Conservation (phyloP, 202 grass and related monocot species). For the Setaria italica region DNA sequence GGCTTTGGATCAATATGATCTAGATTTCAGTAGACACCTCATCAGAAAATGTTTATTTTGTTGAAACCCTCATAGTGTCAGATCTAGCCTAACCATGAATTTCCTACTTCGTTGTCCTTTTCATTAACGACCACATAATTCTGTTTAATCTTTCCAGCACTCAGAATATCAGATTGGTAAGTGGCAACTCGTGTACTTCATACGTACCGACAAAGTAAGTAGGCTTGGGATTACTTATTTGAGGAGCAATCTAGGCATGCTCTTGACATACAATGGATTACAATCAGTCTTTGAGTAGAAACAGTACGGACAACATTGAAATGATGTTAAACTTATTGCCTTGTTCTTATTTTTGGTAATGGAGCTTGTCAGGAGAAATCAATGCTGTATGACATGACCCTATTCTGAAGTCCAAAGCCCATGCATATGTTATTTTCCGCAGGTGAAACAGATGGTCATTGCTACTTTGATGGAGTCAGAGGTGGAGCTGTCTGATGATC, state of each 20-base stretch:
- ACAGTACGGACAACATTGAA: neutral
- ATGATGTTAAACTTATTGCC: neutral
- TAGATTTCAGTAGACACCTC: neutral
- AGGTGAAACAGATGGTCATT: conserved; percentile 76
- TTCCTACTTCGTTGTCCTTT: neutral
- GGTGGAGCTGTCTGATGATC: conserved; percentile 51
- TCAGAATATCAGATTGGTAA: neutral
- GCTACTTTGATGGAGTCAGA: conserved; percentile 58
- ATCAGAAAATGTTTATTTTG: neutral
- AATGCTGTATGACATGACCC: neutral
- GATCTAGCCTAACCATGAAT: neutral
- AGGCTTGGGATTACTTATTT: neutral
- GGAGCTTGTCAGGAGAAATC: neutral
- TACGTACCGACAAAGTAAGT: neutral
- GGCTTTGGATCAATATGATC: neutral
- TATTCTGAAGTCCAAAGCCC: neutral
- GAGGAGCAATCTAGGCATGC: neutral
- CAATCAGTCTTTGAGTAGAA: neutral
- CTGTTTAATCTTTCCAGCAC: neutral
- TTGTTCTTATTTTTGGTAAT: neutral
- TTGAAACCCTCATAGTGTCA: neutral
- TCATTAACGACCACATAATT: neutral
- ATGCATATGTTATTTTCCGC: neutral
- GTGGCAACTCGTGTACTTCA: neutral
- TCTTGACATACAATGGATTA: neutral